Evolutionary conservation across 1,139 yeast species (phyloP), one percentile per base, ranked within the genome.

Genomic region (Yamadazyma oceani): DNA sequence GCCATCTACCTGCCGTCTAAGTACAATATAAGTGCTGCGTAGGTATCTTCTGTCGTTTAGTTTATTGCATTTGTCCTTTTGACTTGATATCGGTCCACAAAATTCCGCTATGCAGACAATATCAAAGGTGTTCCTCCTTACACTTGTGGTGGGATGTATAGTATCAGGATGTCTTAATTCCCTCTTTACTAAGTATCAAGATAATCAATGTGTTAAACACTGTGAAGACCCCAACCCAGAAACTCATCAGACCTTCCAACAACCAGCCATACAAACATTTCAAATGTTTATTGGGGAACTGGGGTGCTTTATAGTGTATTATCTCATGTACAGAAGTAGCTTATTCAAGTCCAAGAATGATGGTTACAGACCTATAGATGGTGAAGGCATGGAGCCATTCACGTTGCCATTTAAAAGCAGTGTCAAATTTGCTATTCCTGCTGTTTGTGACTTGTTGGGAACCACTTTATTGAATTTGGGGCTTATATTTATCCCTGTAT

Each of bases 201-300:
- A 85, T 55, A 78, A 80, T 56, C 89, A 83, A 53, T 82, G 89
- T 60, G 84, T 85, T 3, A 65, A 58, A 17, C 64, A 80, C 49
- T 82, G 89, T 54, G 60, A 61, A 26, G 68, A 65, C 31, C 73
- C 78, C 1, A 69, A 65, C 30, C 44, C 56, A 3, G 48, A 65
- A 3, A 58, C 62, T 12, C 75, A 68, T 36, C 57, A 61, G 31
- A 60, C 65, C 42, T 85, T 84, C 52, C 85, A 85, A 49, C 92
- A 85, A 58, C 95, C 95, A 0, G 89, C 83, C 3, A 60, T 85
- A 31, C 95, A 85, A 55, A 82, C 94, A 1, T 65, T 83, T 22
- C 94, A 85, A 58, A 85, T 85, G 95, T 85, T 85, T 53, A 57
- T 83, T 4, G 95, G 94, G 15, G 95, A 85, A 52, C 59, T 77